Evolutionary conservation across 495 filamentous ascomycete species (phyloP).

Genomic region (Podospora fimiseda): DNA sequence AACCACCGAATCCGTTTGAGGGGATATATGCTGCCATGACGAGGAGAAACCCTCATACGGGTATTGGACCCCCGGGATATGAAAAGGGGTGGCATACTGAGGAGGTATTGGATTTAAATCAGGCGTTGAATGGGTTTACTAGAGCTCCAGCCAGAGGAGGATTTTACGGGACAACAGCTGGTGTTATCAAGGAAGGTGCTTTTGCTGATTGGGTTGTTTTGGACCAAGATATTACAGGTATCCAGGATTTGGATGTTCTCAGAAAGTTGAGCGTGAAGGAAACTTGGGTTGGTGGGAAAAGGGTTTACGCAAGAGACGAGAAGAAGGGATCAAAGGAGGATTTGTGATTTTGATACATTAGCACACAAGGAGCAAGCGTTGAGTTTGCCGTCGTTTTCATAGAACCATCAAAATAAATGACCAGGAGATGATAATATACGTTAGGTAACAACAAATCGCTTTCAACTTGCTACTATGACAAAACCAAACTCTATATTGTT

Average conservation of each 20-base stretch:
- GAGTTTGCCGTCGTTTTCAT: not conserved
- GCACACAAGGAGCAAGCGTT: conserved; percentile 3
- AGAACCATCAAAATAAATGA: not conserved
- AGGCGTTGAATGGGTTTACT: conserved; percentile 55
- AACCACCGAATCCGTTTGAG: conserved; percentile 52
- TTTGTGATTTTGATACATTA: no score
- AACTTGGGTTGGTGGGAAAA: conserved; percentile 56
- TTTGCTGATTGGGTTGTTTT: conserved; percentile 61
- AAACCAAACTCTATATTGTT: no score
- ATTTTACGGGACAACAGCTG: conserved; percentile 46
- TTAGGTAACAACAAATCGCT: not conserved
- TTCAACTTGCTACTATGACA: no score
- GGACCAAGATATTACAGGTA: conserved; percentile 36
- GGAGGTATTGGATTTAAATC: conserved; percentile 45
- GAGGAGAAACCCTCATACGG: conserved; percentile 46
- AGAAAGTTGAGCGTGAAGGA: conserved; percentile 47
- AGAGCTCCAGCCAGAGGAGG: conserved; percentile 38
- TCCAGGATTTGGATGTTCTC: conserved; percentile 36
- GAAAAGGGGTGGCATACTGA: conserved; percentile 47
- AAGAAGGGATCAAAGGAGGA: conserved; percentile 9
- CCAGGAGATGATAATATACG: no score
- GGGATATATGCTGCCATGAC: conserved; percentile 59
- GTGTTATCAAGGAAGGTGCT: conserved; percentile 44
- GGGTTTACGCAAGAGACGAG: conserved; percentile 32
- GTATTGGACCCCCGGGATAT: conserved; percentile 35